These are phyloP conservation scores for Athelia sp. DNA, from an alignment of 1,284 basidiomycete species.

Conservation along the genomic window DNA sequence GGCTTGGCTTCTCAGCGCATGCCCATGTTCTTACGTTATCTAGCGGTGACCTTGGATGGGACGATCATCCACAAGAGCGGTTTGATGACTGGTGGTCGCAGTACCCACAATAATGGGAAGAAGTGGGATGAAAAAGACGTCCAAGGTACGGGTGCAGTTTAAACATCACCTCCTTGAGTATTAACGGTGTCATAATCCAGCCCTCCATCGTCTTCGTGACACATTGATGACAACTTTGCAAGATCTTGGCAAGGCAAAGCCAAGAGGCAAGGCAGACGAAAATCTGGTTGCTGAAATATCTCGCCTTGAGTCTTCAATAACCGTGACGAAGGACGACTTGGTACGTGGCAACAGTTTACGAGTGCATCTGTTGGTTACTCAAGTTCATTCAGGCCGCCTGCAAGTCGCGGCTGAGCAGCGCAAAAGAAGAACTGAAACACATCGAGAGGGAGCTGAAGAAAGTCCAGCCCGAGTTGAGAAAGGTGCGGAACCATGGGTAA, in stretches of 20 bases:
- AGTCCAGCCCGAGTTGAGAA: conserved; percentile 60
- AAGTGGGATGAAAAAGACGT: conserved; percentile 95
- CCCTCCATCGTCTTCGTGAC: conserved; percentile 70
- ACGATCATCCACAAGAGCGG: conserved; percentile 98
- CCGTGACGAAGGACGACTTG: conserved; percentile 78
- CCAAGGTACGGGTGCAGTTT: conserved; percentile 47
- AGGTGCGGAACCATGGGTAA: conserved; percentile 33
- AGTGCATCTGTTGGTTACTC: neutral
- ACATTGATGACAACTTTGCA: conserved; percentile 74
- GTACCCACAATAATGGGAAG: conserved; percentile 64
- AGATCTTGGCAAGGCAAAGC: conserved; percentile 79
- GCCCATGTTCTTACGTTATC: conserved; percentile 1
- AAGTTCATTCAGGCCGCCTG: conserved; percentile 45
- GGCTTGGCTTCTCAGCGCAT: neutral
- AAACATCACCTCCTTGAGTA: conserved; percentile 1
- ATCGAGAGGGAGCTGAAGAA: conserved; percentile 68
- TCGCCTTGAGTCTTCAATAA: conserved; percentile 71
- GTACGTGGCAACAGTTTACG: conserved; percentile 40
- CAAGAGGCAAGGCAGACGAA: conserved; percentile 81
- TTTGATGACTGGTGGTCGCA: conserved; percentile 92
- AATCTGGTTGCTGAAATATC: conserved; percentile 72
- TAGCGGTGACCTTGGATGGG: conserved; percentile 95
- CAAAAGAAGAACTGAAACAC: conserved; percentile 78
- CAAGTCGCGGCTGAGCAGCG: conserved; percentile 62
- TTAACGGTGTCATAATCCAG: conserved; percentile 30